These are phyloP conservation scores for Samsoniella hepiali DNA, from an alignment of 2,329 filamentous ascomycete genomes.

Conservation along the genomic window DNA sequence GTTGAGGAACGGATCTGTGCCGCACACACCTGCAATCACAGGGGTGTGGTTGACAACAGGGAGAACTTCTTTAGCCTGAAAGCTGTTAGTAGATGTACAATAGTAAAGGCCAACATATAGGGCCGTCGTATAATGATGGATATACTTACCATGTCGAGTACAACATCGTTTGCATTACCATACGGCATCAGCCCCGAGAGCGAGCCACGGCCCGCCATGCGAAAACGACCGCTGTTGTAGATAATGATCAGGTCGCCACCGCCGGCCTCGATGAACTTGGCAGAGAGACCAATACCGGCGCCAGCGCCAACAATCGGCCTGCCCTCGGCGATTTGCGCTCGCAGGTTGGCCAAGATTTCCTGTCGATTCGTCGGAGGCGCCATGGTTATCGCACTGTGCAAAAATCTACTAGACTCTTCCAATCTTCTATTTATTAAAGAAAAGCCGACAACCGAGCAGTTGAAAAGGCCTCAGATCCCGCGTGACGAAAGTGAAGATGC, in stretches of 20 bases:
- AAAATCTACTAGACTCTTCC: neutral
- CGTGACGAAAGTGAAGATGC: neutral
- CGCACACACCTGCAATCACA: constrained; percentile 68
- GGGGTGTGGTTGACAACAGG: constrained; percentile 61
- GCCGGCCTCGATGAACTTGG: constrained; percentile 67
- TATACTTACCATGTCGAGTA: constrained; percentile 59
- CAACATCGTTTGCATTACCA: constrained; percentile 66
- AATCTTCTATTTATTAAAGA: too few species aligned
- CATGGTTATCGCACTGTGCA: constrained; percentile 37
- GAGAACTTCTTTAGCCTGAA: constrained; percentile 60
- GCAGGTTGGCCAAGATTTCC: constrained; percentile 54
- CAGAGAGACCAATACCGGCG: constrained; percentile 66
- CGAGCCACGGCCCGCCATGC: constrained; percentile 69
- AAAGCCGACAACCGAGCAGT: too few species aligned
- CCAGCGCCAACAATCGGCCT: constrained; percentile 65
- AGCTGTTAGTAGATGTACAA: neutral
- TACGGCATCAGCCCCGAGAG: constrained; percentile 69
- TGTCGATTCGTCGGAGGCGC: constrained; percentile 54
- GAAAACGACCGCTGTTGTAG: constrained; percentile 69
- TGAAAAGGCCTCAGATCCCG: neutral
- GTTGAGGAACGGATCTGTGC: constrained; percentile 64
- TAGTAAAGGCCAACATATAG: neutral
- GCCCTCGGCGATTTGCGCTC: constrained; percentile 50
- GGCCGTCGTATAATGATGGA: neutral
- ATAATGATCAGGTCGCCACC: constrained; percentile 68